phyloP scores from a whole-genome alignment of 768 basidiomycete species.

The Omphalotus guepiniiformis region DNA sequence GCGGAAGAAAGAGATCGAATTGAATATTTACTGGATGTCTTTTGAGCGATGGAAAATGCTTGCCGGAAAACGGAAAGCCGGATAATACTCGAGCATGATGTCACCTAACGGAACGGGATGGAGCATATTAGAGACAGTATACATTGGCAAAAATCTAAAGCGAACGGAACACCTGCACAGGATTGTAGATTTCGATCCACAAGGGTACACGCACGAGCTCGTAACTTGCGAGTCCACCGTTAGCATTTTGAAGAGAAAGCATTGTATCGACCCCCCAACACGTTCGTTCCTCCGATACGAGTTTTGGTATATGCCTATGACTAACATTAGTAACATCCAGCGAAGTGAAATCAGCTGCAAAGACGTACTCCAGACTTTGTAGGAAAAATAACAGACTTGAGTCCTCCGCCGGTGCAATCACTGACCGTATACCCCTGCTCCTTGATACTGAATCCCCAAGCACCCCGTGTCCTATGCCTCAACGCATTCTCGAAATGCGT shows the following conservation, averaged over 20 bases:
- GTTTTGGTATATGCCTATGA: constrained; percentile 70
- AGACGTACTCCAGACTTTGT: constrained; percentile 71
- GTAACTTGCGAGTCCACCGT: constrained; percentile 92
- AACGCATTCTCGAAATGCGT: constrained; percentile 58
- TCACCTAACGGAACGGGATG: constrained; percentile 49
- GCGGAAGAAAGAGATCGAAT: not conserved
- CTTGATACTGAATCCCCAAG: constrained; percentile 72
- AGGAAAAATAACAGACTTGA: constrained; percentile 89
- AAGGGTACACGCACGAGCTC: constrained; percentile 79
- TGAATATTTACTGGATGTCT: constrained; percentile 71
- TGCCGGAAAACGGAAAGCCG: constrained; percentile 78
- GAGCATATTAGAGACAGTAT: constrained; percentile 61
- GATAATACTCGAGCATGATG: constrained; percentile 95
- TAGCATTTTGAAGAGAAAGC: constrained; percentile 78
- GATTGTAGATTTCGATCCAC: constrained; percentile 84
- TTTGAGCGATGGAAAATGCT: constrained; percentile 72
- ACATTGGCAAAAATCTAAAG: constrained; percentile 24
- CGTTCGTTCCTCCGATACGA: constrained; percentile 71
- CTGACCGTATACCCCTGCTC: constrained; percentile 95
- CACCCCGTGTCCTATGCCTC: constrained; percentile 62
- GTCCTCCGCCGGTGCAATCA: constrained; percentile 91
- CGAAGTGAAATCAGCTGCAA: not conserved
- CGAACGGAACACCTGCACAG: constrained; percentile 93
- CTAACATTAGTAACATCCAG: constrained; percentile 9
- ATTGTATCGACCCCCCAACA: constrained; percentile 84